Conservation (phyloP, 2,329 filamentous ascomycete species). For the Coniochaeta sp. region DNA sequence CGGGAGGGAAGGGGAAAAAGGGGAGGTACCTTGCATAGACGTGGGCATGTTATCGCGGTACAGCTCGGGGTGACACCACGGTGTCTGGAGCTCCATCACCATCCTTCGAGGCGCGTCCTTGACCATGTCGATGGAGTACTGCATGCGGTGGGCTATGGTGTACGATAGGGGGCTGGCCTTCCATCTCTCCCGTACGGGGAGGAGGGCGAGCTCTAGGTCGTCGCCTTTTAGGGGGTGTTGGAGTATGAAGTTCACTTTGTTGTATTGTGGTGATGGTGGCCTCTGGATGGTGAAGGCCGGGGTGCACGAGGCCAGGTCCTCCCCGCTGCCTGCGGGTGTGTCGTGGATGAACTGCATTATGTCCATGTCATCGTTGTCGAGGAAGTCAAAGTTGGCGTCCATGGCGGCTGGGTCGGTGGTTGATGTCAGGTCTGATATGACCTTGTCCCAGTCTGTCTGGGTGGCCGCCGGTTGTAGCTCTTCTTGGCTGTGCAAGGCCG, state of each 20-base stretch:
- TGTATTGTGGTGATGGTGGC: neutral
- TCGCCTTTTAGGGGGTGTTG: neutral
- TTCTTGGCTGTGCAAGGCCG: neutral
- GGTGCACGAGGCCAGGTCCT: neutral
- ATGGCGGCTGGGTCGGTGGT: neutral
- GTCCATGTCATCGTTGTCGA: neutral
- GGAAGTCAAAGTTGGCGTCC: neutral
- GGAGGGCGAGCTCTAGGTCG: neutral
- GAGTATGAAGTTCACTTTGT: neutral
- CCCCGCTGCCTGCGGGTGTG: neutral
- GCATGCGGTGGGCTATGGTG: slow-evolving; percentile 21
- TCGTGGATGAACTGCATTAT: neutral
- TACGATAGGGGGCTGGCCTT: neutral
- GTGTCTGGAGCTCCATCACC: slow-evolving; percentile 40
- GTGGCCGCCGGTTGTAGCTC: neutral
- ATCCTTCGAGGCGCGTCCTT: slow-evolving; percentile 40
- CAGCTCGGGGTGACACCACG: slow-evolving; percentile 46
- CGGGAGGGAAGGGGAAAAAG: neutral
- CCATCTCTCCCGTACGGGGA: neutral
- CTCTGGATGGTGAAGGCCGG: slow-evolving; percentile 5
- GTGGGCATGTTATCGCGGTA: slow-evolving; percentile 45
- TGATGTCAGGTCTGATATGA: neutral
- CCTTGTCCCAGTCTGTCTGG: neutral
- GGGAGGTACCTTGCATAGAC: slow-evolving; percentile 36
- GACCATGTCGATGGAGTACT: slow-evolving; percentile 43